Conservation (phyloP, 352 stramenopile genomes). For the Thalassiosira mediterranea region DNA sequence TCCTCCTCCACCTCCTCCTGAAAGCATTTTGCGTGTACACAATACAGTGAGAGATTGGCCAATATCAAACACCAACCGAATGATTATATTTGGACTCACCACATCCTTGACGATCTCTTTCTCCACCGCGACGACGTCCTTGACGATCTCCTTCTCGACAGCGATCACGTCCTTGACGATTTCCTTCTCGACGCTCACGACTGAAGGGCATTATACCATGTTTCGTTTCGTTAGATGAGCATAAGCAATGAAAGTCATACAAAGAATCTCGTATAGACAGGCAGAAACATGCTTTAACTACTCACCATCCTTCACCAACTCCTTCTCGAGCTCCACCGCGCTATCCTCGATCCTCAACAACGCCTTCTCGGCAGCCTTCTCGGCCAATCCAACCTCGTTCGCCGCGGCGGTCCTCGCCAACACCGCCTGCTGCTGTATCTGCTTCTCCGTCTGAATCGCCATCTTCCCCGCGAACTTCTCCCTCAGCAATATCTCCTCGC, state of each 20-base stretch:
- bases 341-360: constrained; percentile 73
- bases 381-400: constrained; percentile 57
- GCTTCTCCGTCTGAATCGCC: constrained; percentile 73
- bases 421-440: constrained; percentile 76
- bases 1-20: too few species aligned
- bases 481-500: constrained; percentile 65
- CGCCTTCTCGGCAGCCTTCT: constrained; percentile 65
- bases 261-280: too few species aligned
- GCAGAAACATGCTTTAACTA: background rate
- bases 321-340: constrained; percentile 72
- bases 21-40: too few species aligned
- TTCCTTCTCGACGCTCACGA: constrained; percentile 76
- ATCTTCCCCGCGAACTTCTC: constrained; percentile 82
- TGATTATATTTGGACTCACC: too few species aligned
- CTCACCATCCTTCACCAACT: constrained; percentile 52
- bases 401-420: constrained; percentile 63
- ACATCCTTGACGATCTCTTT: constrained; percentile 49
- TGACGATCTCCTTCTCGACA: constrained; percentile 25
- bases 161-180: constrained; percentile 42
- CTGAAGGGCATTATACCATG: too few species aligned
- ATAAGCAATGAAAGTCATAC: too few species aligned
- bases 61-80: too few species aligned
- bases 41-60: too few species aligned
- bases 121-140: constrained; percentile 31
- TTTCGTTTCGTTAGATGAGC: too few species aligned